These are phyloP conservation scores for Sporothrix sp. DNA, from an alignment of 2,329 filamentous ascomycete species.

Conservation along the genomic window DNA sequence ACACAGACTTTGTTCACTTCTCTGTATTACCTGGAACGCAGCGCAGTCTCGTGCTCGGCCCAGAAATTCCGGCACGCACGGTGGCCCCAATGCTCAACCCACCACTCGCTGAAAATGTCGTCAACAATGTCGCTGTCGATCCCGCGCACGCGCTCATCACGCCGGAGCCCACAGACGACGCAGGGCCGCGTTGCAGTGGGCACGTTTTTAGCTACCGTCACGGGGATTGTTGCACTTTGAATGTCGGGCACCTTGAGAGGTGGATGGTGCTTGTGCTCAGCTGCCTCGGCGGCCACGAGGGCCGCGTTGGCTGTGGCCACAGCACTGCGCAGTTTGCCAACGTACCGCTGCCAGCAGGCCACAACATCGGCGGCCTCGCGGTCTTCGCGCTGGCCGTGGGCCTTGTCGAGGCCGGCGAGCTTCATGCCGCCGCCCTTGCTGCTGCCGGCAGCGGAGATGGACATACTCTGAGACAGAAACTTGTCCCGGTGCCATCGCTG, in stretches of 20 bases:
- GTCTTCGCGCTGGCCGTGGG: conserved; percentile 73
- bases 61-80: conserved; percentile 75
- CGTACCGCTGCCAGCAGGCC: conserved; percentile 61
- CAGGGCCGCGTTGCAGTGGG: conserved; percentile 66
- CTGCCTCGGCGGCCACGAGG: conserved; percentile 19
- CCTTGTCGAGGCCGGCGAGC: conserved; percentile 73
- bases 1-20: neutral
- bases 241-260: conserved; percentile 58
- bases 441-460: conserved; percentile 58
- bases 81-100: conserved; percentile 83
- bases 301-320: conserved; percentile 55
- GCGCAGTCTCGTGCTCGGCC: conserved; percentile 60
- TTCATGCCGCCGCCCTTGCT: conserved; percentile 80
- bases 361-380: conserved; percentile 73
- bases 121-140: conserved; percentile 63
- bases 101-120: conserved; percentile 95
- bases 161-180: conserved; percentile 75
- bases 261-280: conserved; percentile 15
- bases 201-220: conserved; percentile 62
- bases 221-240: conserved; percentile 50
- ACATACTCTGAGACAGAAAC: conserved; percentile 76
- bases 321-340: conserved; percentile 64
- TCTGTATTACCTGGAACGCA: conserved; percentile 35
- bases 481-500: conserved; percentile 85
- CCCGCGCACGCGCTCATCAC: conserved; percentile 71